phyloP scores from a whole-genome alignment of 768 basidiomycete genomes.

The Mycena leptocephala region DNA sequence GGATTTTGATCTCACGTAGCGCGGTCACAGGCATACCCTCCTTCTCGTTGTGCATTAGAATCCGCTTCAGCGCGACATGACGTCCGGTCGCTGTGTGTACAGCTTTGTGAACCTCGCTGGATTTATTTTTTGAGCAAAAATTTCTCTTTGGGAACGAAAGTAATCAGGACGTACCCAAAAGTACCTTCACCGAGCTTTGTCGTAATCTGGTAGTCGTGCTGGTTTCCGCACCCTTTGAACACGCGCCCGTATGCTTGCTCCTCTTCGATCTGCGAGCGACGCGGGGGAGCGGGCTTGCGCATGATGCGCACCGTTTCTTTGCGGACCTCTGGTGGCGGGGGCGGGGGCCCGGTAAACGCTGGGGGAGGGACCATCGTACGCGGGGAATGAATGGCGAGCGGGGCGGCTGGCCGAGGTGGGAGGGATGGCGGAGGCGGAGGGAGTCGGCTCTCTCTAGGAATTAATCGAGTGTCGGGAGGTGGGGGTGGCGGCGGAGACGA shows the following conservation, averaged over 20 bases:
- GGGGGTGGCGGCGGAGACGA: conserved; percentile 45
- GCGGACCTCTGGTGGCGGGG: conserved; percentile 31
- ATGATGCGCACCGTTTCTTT: conserved; percentile 41
- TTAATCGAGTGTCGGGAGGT: conserved; percentile 44
- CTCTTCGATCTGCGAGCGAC: conserved; percentile 77
- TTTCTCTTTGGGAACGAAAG: conserved; percentile 7
- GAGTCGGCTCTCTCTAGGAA: conserved; percentile 50
- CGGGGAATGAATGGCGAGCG: conserved; percentile 63
- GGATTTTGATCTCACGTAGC: conserved; percentile 95
- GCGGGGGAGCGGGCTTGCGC: conserved; percentile 60
- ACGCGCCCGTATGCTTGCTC: conserved; percentile 75
- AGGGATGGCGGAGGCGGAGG: conserved; percentile 55
- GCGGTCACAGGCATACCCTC: conserved; percentile 99
- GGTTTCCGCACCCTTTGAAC: conserved; percentile 80
- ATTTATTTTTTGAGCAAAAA: conserved; percentile 33
- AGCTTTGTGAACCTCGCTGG: conserved; percentile 93
- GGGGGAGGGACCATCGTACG: conserved; percentile 49
- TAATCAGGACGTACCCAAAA: conserved; percentile 78
- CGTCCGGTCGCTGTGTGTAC: conserved; percentile 73
- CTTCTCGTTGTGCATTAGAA: conserved; percentile 96
- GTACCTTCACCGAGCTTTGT: conserved; percentile 97
- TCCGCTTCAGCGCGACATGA: conserved; percentile 92
- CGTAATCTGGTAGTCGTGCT: conserved; percentile 85
- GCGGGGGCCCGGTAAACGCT: conserved; percentile 33
- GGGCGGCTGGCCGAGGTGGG: conserved; percentile 64